A percentile compares a stretch with the other conserved stretches of the same genome.
Conservation (phyloP, 2,329 filamentous ascomycete species). For the Microthyrium microscopicum region DNA sequence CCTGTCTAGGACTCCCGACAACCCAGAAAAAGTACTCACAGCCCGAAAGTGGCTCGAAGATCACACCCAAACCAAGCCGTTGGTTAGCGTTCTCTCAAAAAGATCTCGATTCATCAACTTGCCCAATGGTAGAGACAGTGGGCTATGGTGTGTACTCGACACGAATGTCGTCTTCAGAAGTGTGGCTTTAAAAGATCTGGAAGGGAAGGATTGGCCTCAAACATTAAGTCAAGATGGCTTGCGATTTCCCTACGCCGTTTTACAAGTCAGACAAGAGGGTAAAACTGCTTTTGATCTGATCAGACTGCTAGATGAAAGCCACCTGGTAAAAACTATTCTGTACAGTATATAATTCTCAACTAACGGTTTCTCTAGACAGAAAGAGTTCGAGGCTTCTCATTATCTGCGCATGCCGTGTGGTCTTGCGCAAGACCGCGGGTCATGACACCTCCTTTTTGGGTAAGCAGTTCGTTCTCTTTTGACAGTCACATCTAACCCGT, state of each 20-base stretch:
- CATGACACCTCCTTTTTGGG: constrained; percentile 32
- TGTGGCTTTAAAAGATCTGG: constrained; percentile 14
- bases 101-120: constrained; percentile 32
- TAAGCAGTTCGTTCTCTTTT: constrained; percentile 11
- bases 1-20: too few species aligned
- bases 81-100: constrained; percentile 28
- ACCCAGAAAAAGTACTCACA: too few species aligned
- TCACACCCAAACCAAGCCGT: constrained; percentile 27
- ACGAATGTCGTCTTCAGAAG: constrained; percentile 26
- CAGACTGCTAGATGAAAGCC: constrained; percentile 27
- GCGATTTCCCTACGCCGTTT: constrained; percentile 33
- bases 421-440: constrained; percentile 26
- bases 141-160: constrained; percentile 33
- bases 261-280: constrained; percentile 34
- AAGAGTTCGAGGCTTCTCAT: constrained; percentile 35
- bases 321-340: constrained; percentile 22
- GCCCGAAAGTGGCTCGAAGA: constrained; percentile 28
- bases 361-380: constrained; percentile 22
- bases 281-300: constrained; percentile 21
- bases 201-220: constrained; percentile 17
- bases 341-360: constrained; percentile 9
- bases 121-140: constrained; percentile 24
- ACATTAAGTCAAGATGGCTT: constrained; percentile 13
- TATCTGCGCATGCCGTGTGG: constrained; percentile 37
- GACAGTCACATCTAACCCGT: background rate